These are phyloP conservation scores for Annulohypoxylon bovei DNA, from an alignment of 495 filamentous ascomycete genomes.

Conservation along the genomic window DNA sequence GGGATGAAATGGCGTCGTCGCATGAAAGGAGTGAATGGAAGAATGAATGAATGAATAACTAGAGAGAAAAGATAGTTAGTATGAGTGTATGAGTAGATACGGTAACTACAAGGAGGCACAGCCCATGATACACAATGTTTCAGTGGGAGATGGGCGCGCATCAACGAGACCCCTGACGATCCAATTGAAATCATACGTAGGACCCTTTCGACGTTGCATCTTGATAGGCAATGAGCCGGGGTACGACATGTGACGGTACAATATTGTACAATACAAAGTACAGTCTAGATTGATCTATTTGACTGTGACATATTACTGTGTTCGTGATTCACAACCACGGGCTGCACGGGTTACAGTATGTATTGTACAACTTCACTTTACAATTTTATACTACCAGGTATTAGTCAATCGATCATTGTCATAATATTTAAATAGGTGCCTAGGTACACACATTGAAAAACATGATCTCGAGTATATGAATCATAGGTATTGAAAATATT, in stretches of 20 bases:
- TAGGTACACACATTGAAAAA: not conserved
- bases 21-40: conserved; percentile 2
- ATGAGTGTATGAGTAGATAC: not conserved
- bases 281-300: not conserved
- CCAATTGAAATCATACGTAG: conserved; percentile 16
- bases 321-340: not conserved
- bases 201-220: not conserved
- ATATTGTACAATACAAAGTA: not conserved
- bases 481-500: too few relatives aligned
- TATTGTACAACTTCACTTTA: not conserved
- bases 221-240: conserved; percentile 15
- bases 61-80: conserved; percentile 8
- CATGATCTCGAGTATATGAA: not conserved
- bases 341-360: too few relatives aligned
- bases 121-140: conserved; percentile 37
- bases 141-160: conserved; percentile 19
- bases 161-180: conserved; percentile 36
- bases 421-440: too few relatives aligned
- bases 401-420: too few relatives aligned
- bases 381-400: too few relatives aligned
- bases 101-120: conserved; percentile 23
- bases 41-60: conserved; percentile 14
- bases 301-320: not conserved
- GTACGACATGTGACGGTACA: not conserved
- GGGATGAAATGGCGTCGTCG: not conserved